These are phyloP conservation scores for Botrytis byssoidea DNA, from an alignment of 2,329 filamentous ascomycete species.

Conservation along the genomic window DNA sequence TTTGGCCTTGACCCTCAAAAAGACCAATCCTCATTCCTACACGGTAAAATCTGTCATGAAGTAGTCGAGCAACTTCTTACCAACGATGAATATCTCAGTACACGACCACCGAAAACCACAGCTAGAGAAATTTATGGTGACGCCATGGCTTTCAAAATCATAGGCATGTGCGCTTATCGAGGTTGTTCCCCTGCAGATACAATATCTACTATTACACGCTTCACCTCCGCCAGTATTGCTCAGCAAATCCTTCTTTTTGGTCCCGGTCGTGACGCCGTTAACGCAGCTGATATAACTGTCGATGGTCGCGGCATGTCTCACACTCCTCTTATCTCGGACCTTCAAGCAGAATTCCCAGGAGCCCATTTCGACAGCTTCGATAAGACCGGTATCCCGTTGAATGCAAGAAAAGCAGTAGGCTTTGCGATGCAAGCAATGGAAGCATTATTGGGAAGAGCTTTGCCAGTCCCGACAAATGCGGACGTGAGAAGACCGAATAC, in stretches of 20 bases:
- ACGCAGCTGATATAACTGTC: constrained; percentile 36
- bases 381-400: constrained; percentile 38
- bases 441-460: constrained; percentile 37
- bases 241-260: constrained; percentile 38
- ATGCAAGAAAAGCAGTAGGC: constrained; percentile 40
- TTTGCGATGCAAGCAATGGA: constrained; percentile 42
- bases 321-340: constrained; percentile 34
- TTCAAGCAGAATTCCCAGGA: constrained; percentile 36
- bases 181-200: constrained; percentile 36
- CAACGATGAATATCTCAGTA: constrained; percentile 33
- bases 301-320: constrained; percentile 38
- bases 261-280: constrained; percentile 35
- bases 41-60: constrained; percentile 37
- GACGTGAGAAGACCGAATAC: constrained; percentile 39
- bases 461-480: constrained; percentile 38
- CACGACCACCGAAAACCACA: constrained; percentile 38
- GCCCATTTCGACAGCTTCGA: constrained; percentile 37
- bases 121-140: constrained; percentile 39
- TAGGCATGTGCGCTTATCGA: constrained; percentile 33
- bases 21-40: constrained; percentile 29
- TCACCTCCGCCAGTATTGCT: constrained; percentile 38
- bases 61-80: constrained; percentile 36
- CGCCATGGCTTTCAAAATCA: constrained; percentile 35
- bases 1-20: constrained; percentile 36
- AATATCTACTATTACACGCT: constrained; percentile 38